Conservation (phyloP, 768 basidiomycete genomes). For the Solioccasus polychromus region DNA sequence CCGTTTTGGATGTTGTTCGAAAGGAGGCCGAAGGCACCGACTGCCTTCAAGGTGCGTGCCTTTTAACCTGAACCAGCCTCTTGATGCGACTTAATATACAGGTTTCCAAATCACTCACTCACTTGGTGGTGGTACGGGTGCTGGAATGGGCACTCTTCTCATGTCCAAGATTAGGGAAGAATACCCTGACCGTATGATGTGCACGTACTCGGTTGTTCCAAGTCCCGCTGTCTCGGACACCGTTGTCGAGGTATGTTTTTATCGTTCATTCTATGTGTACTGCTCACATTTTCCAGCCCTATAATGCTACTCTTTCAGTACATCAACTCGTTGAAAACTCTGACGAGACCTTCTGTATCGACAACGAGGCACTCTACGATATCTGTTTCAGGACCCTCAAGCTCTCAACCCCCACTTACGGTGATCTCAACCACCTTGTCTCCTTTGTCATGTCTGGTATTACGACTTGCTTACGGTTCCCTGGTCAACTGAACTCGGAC, state of each 20-base stretch:
- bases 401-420: constrained; percentile 92
- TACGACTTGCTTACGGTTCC: constrained; percentile 98
- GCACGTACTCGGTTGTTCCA: constrained; percentile 98
- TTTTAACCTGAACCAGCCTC: neutral
- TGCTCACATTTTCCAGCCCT: constrained; percentile 55
- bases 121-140: constrained; percentile 98
- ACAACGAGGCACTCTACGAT: constrained; percentile 98
- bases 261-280: neutral
- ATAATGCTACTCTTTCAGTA: constrained; percentile 97
- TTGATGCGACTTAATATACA: too few species aligned
- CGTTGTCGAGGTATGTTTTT: constrained; percentile 76
- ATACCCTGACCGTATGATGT: constrained; percentile 99
- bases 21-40: constrained; percentile 99
- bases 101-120: constrained; percentile 99
- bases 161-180: constrained; percentile 99
- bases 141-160: constrained; percentile 98
- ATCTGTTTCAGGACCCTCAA: constrained; percentile 99
- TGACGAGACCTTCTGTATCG: constrained; percentile 99
- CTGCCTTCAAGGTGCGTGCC: constrained; percentile 87
- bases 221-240: constrained; percentile 98
- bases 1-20: constrained; percentile 96
- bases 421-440: constrained; percentile 96
- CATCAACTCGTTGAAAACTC: constrained; percentile 99
- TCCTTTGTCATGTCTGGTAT: constrained; percentile 99
- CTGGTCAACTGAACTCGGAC: constrained; percentile 99